phyloP scores from a whole-genome alignment of 441 rosid genomes.

The Rhodomyrtus psidioides region DNA sequence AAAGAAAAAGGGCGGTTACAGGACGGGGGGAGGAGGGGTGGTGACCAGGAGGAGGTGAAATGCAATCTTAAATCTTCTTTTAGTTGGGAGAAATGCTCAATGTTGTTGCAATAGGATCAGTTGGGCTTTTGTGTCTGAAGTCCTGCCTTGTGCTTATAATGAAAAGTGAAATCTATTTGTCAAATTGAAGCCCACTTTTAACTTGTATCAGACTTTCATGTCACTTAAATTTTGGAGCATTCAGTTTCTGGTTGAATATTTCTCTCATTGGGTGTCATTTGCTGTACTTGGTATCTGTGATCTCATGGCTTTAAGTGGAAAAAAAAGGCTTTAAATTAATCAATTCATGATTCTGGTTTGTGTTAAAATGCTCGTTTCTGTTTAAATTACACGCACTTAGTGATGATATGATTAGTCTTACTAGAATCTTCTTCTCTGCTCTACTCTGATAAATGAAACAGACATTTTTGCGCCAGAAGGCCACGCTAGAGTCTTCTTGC shows the following conservation, averaged over 20 bases:
- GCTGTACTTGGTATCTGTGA: not conserved
- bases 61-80: not conserved
- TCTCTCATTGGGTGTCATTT: not conserved
- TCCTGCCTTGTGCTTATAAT: not conserved
- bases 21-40: not conserved
- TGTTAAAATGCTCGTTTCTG: not conserved
- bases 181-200: too few species aligned
- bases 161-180: not conserved
- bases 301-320: not conserved
- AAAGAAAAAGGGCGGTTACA: not conserved
- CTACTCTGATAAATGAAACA: conserved; percentile 18
- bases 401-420: conserved; percentile 1
- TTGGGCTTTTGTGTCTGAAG: not conserved
- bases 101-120: not conserved
- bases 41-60: not conserved
- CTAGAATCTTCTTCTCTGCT: not conserved
- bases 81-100: not conserved
- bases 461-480: conserved; percentile 97
- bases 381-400: not conserved
- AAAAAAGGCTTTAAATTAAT: not conserved
- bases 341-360: not conserved
- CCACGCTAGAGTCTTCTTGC: conserved; percentile 57
- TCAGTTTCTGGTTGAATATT: not conserved
- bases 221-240: not conserved
- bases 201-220: not conserved